Percentiles rank a stretch among this genome's conserved stretches.
These are phyloP conservation scores for Pholiota microspora DNA, from an alignment of 768 basidiomycete genomes.

Conservation along the genomic window DNA sequence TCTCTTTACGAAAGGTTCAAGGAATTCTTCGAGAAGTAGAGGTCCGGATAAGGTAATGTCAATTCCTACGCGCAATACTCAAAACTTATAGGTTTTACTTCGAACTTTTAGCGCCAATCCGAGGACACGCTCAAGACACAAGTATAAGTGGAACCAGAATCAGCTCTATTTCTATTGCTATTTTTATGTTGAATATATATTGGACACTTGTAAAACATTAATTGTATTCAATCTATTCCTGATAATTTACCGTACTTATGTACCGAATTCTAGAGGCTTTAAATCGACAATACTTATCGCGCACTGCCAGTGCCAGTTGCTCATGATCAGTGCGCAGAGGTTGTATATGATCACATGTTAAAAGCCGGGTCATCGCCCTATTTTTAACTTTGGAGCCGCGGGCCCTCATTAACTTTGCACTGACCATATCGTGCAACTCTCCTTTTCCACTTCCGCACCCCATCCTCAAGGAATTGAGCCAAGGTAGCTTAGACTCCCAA, in stretches of 20 bases:
- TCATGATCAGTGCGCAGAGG: no score
- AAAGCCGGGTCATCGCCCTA: neutral
- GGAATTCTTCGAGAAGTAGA: conserved; percentile 23
- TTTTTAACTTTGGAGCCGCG: neutral
- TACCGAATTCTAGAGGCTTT: no score
- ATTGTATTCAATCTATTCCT: neutral
- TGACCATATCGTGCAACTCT: neutral
- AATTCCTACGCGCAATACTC: neutral
- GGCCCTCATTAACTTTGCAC: neutral
- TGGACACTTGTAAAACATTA: neutral
- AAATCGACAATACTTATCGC: no score
- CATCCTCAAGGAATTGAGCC: neutral
- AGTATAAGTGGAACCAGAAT: neutral
- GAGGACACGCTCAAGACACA: conserved; percentile 8
- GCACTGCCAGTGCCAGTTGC: no score
- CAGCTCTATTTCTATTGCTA: neutral
- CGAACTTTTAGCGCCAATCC: conserved; percentile 10
- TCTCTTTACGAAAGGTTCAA: conserved; percentile 23
- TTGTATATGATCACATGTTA: no score
- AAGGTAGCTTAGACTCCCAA: neutral
- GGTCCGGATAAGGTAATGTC: conserved; percentile 16
- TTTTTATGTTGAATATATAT: neutral
- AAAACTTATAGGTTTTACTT: neutral
- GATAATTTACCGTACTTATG: neutral
- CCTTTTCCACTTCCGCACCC: no score